Evolutionary conservation across 768 basidiomycete species (phyloP).

Genomic region (Mycena galopus): DNA sequence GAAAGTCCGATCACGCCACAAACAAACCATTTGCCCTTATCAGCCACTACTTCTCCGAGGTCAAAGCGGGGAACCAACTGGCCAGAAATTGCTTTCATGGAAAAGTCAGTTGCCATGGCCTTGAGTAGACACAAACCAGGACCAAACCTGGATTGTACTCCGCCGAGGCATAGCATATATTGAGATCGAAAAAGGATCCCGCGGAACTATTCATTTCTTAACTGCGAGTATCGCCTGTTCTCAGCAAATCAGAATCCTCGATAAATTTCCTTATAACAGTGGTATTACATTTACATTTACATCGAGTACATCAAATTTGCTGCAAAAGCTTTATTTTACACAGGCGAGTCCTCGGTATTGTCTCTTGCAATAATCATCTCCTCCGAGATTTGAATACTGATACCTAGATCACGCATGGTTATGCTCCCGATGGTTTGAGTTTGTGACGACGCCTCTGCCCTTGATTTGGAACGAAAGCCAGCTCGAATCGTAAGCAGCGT

Average conservation of each 20-base stretch:
- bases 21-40: too few relatives aligned
- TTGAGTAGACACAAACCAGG: neutral
- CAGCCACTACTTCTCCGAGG: too few relatives aligned
- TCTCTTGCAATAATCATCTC: neutral
- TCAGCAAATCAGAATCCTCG: neutral
- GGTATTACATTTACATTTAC: neutral
- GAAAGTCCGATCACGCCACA: neutral
- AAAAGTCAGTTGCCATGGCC: neutral
- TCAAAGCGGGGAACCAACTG: neutral
- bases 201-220: neutral
- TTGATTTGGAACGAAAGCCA: neutral
- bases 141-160: neutral
- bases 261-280: neutral
- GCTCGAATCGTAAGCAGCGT: constrained; percentile 13
- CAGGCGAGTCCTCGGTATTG: neutral
- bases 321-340: neutral
- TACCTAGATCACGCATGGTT: neutral
- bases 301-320: neutral
- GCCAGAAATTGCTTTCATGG: neutral
- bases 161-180: neutral
- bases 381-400: neutral
- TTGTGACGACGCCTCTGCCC: neutral
- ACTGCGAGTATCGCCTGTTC: neutral
- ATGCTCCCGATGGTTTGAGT: neutral
- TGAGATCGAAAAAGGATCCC: neutral